Conservation (phyloP, 2,329 filamentous ascomycete genomes). For the Erysiphe pulchra region DNA sequence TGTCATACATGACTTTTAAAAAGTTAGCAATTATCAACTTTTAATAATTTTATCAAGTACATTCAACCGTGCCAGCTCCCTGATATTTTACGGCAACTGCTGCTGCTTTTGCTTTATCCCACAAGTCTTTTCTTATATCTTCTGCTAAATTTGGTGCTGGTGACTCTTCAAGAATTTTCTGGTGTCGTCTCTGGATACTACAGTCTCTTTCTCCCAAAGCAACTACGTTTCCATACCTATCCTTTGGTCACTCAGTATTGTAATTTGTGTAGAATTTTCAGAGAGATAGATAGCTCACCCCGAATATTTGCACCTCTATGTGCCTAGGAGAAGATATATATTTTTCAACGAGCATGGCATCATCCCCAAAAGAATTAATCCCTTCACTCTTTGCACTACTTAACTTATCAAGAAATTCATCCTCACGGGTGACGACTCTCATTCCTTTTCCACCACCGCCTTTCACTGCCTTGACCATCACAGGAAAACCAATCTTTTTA, state of each 20-base stretch:
- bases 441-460: slow-evolving; percentile 72
- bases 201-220: slow-evolving; percentile 77
- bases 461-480: slow-evolving; percentile 56
- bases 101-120: slow-evolving; percentile 37
- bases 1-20: slow-evolving; percentile 59
- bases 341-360: slow-evolving; percentile 63
- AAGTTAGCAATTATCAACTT: slow-evolving; percentile 14
- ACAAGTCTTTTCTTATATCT: slow-evolving; percentile 31
- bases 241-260: slow-evolving; percentile 13
- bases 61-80: slow-evolving; percentile 78
- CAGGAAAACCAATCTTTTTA: slow-evolving; percentile 39
- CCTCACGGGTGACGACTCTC: slow-evolving; percentile 41
- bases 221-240: slow-evolving; percentile 52
- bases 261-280: background rate
- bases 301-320: slow-evolving; percentile 79
- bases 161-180: slow-evolving; percentile 79
- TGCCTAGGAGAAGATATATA: slow-evolving; percentile 60
- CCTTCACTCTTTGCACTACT: slow-evolving; percentile 52
- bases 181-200: slow-evolving; percentile 63
- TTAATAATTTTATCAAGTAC: slow-evolving; percentile 27
- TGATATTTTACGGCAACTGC: slow-evolving; percentile 61
- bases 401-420: slow-evolving; percentile 45
- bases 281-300: slow-evolving; percentile 12
- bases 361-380: slow-evolving; percentile 55
- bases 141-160: slow-evolving; percentile 45